A percentile compares a stretch with the other conserved stretches of the same genome.
Evolutionary conservation across 805 yeast species (phyloP).

Genomic region (Teunomyces cretensis): DNA sequence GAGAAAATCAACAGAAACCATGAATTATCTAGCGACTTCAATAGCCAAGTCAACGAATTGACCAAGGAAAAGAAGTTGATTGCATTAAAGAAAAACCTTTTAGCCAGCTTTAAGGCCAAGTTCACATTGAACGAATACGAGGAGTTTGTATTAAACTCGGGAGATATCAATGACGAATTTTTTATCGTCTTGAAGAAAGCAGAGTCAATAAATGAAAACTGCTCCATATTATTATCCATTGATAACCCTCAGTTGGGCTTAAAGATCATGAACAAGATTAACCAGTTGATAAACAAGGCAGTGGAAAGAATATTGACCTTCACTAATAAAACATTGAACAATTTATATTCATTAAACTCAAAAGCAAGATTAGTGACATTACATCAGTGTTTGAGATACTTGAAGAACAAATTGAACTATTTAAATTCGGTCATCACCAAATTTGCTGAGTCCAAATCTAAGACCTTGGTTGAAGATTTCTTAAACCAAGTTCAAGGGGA

Average conservation of each 20-base stretch:
- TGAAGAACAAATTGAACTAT: constrained; percentile 42
- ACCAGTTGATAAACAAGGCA: constrained; percentile 46
- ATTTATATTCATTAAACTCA: constrained; percentile 28
- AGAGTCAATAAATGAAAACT: constrained; percentile 61
- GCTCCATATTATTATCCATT: constrained; percentile 68
- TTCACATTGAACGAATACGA: constrained; percentile 75
- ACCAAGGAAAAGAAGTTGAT: constrained; percentile 32
- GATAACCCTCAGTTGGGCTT: constrained; percentile 67
- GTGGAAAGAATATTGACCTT: constrained; percentile 28
- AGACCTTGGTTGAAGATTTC: constrained; percentile 65
- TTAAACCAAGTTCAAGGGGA: constrained; percentile 45
- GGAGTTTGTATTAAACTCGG: constrained; percentile 53
- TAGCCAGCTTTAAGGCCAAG: constrained; percentile 53
- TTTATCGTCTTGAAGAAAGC: constrained; percentile 61
- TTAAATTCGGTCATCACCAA: constrained; percentile 61
- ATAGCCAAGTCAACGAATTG: constrained; percentile 23
- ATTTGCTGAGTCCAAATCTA: constrained; percentile 70
- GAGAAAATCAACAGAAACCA: constrained; percentile 34
- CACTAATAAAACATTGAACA: constrained; percentile 33
- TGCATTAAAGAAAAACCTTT: constrained; percentile 49
- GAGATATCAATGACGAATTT: constrained; percentile 52
- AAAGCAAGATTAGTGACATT: constrained; percentile 24
- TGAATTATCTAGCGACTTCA: constrained; percentile 21
- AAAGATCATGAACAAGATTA: constrained; percentile 60
- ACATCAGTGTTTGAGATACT: constrained; percentile 30